Evolutionary conservation across 495 filamentous ascomycete genomes (phyloP).

Genomic region (Podospora sp.): DNA sequence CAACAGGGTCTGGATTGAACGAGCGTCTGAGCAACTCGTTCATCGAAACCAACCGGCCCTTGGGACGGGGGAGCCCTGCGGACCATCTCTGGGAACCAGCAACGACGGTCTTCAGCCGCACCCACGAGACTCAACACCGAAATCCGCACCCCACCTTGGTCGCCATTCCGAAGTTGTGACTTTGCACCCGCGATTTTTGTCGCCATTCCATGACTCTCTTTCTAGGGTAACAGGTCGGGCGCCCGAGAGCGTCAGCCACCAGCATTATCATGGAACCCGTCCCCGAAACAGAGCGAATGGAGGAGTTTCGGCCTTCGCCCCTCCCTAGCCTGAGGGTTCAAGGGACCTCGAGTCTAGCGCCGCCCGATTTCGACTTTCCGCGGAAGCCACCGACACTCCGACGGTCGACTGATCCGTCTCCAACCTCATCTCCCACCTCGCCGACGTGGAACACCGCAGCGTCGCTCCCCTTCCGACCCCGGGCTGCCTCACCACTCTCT

Average conservation of each 20-base stretch:
- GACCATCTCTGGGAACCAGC: neutral
- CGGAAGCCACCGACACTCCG: constrained; percentile 51
- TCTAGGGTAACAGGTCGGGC: constrained; percentile 26
- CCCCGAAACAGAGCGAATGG: constrained; percentile 61
- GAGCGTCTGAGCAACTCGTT: neutral
- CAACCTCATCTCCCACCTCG: constrained; percentile 50
- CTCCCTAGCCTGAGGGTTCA: constrained; percentile 46
- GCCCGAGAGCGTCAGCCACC: constrained; percentile 29
- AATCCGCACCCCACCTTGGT: neutral
- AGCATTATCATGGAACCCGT: constrained; percentile 56
- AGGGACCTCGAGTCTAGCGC: constrained; percentile 36
- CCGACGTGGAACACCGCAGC: constrained; percentile 45
- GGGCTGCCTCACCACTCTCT: constrained; percentile 62
- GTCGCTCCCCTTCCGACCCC: constrained; percentile 55
- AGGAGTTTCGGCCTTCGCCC: constrained; percentile 57
- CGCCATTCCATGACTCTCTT: constrained; percentile 24
- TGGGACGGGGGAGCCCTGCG: neutral
- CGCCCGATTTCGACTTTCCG: constrained; percentile 43
- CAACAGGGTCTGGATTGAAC: constrained; percentile 10
- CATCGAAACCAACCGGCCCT: neutral
- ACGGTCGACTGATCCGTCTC: constrained; percentile 55
- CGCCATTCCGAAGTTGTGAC: neutral
- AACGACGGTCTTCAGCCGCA: neutral
- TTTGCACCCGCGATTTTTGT: neutral
- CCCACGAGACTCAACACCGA: neutral